Evolutionary conservation across 306 rosid genomes (phyloP).

Genomic region (Vigna angularis): DNA sequence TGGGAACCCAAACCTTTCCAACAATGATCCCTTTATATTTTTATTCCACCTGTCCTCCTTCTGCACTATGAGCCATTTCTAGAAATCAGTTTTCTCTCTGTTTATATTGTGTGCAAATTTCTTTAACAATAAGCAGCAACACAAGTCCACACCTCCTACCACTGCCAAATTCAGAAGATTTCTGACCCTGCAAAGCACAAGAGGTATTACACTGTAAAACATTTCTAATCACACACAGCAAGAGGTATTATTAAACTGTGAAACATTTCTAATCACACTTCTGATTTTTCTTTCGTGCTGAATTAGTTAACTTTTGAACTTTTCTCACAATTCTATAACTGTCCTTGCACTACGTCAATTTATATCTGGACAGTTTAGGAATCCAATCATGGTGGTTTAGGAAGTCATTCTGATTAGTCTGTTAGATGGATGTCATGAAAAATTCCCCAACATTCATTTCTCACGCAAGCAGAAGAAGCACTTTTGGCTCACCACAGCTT

Average conservation of each 20-base stretch:
- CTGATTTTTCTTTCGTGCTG: not conserved
- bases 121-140: not conserved
- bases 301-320: constrained; percentile 6
- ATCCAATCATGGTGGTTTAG: constrained; percentile 19
- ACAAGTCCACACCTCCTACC: not conserved
- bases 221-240: constrained; percentile 9
- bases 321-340: not conserved
- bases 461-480: constrained; percentile 13
- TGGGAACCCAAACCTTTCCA: constrained; percentile 63
- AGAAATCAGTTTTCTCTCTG: constrained; percentile 24
- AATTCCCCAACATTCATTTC: constrained; percentile 17
- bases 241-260: no score
- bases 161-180: constrained; percentile 11
- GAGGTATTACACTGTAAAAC: constrained; percentile 42
- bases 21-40: constrained; percentile 50
- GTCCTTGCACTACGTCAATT: constrained; percentile 8
- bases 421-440: not conserved
- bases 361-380: not conserved
- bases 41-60: constrained; percentile 28
- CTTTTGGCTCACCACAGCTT: constrained; percentile 11
- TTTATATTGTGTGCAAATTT: constrained; percentile 32
- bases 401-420: constrained; percentile 9
- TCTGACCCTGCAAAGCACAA: constrained; percentile 36
- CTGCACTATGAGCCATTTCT: constrained; percentile 42
- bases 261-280: no score